phyloP scores from a whole-genome alignment of 192 early-diverging fungal genomes.

The Mortierella alpina region DNA sequence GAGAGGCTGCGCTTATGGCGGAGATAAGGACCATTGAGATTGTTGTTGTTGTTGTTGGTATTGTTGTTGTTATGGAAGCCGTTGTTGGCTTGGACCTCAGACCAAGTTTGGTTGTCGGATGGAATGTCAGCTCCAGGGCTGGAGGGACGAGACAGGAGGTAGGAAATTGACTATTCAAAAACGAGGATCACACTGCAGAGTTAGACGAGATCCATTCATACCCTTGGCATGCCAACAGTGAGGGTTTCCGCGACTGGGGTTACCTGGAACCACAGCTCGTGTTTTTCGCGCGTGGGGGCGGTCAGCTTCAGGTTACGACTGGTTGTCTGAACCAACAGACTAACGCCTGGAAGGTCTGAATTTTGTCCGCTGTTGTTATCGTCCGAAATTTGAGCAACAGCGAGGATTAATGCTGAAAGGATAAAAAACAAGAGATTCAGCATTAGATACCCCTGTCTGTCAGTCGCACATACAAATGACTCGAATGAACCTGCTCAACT shows the following conservation, averaged over 20 bases:
- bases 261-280: conserved; percentile 81
- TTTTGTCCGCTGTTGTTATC: conserved; percentile 24
- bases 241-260: background rate
- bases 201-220: too few relatives aligned
- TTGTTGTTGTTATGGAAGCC: background rate
- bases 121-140: conserved; percentile 19
- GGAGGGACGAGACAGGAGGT: conserved; percentile 30
- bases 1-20: background rate
- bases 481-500: conserved; percentile 3
- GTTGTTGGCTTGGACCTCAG: conserved; percentile 27
- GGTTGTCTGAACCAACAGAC: conserved; percentile 74
- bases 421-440: conserved; percentile 5
- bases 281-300: conserved; percentile 71
- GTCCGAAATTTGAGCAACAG: conserved; percentile 66
- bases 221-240: background rate
- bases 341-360: conserved; percentile 63
- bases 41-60: background rate
- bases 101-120: conserved; percentile 47
- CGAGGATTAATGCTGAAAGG: conserved; percentile 70
- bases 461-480: conserved; percentile 22
- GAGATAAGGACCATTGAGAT: too few relatives aligned
- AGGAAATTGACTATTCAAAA: conserved; percentile 28
- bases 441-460: background rate
- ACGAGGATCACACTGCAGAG: background rate
- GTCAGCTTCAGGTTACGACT: conserved; percentile 80